Percentiles rank a stretch among this genome's conserved stretches.
Evolutionary conservation across 371 early-diverging fungal species (phyloP).

Genomic region (Mucor saturninus): DNA sequence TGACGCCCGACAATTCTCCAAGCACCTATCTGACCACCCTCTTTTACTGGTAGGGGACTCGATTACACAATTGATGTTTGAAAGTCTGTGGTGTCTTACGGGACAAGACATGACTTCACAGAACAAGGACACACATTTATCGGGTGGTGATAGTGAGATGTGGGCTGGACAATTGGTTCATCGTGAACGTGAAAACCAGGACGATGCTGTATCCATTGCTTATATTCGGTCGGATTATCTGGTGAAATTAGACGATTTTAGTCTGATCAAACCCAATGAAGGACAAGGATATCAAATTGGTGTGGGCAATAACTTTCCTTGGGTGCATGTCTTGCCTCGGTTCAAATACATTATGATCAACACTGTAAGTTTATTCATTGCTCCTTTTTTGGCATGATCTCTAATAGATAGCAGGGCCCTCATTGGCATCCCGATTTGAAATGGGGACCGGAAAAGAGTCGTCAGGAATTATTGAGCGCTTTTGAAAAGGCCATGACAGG

Average conservation of each 20-base stretch:
- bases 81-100: conserved; percentile 47
- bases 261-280: conserved; percentile 36
- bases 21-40: conserved; percentile 39
- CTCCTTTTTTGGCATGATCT: background rate
- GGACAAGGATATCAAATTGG: conserved; percentile 41
- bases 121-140: conserved; percentile 15
- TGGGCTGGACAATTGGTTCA: conserved; percentile 35
- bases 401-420: conserved; percentile 27
- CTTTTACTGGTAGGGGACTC: conserved; percentile 50
- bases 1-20: conserved; percentile 28
- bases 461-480: conserved; percentile 37
- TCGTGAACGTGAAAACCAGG: conserved; percentile 9
- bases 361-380: conserved; percentile 29
- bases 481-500: conserved; percentile 31
- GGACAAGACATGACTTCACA: conserved; percentile 31
- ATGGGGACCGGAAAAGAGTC: conserved; percentile 37
- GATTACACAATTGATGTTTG: conserved; percentile 51
- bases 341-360: conserved; percentile 47
- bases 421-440: conserved; percentile 49
- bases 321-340: conserved; percentile 37
- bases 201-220: conserved; percentile 33
- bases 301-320: conserved; percentile 43
- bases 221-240: conserved; percentile 47
- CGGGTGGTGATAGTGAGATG: conserved; percentile 37
- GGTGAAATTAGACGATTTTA: conserved; percentile 42